Evolutionary conservation across 2,329 filamentous ascomycete species (phyloP).

Genomic region (Aspergillus sp.): DNA sequence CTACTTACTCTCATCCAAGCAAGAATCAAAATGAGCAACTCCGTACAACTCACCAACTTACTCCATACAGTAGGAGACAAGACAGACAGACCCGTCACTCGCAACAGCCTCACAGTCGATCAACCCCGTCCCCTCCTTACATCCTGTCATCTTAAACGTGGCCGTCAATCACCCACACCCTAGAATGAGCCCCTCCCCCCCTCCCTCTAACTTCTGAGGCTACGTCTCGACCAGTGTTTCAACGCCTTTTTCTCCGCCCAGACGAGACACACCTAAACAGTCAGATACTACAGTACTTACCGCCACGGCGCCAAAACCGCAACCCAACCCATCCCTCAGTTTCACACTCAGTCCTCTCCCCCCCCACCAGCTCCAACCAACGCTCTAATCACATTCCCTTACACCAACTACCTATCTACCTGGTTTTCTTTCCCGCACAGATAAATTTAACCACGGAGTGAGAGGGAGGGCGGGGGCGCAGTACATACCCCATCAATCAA

Average conservation of each 20-base stretch:
- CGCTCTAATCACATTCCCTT: background rate
- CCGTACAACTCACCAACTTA: background rate
- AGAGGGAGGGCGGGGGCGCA: background rate
- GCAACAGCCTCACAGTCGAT: background rate
- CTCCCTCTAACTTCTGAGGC: background rate
- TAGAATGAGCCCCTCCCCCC: background rate
- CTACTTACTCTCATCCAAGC: background rate
- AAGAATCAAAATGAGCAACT: background rate
- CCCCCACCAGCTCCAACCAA: background rate
- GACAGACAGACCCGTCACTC: background rate
- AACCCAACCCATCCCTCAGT: conserved; percentile 3
- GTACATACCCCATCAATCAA: background rate
- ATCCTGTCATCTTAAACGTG: conserved; percentile 6
- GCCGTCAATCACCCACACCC: background rate
- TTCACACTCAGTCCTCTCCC: background rate
- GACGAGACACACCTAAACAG: background rate
- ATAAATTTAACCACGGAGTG: background rate
- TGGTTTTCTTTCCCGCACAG: background rate
- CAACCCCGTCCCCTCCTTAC: conserved; percentile 4
- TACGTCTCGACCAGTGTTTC: conserved; percentile 28
- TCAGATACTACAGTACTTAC: background rate
- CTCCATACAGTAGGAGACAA: background rate
- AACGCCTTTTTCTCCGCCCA: conserved; percentile 7
- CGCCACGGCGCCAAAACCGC: conserved; percentile 16
- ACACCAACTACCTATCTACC: background rate